Conservation (phyloP, 2,329 filamentous ascomycete genomes). For the Phaeosphaeriaceae sp. region DNA sequence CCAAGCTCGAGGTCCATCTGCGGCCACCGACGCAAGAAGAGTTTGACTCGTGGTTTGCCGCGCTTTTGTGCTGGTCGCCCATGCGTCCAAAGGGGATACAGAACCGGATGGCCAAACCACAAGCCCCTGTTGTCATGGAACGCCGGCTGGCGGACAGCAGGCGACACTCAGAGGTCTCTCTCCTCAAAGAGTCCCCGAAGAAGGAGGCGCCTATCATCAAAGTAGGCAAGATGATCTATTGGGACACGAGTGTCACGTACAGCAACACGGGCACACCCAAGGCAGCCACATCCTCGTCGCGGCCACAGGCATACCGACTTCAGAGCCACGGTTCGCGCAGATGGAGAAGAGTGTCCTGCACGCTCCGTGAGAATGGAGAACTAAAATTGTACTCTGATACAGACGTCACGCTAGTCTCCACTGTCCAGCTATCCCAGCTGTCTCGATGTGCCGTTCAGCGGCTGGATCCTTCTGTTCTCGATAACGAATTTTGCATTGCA, state of each 20-base stretch:
- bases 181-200: constrained; percentile 72
- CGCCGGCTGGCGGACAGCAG: constrained; percentile 50
- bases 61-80: constrained; percentile 82
- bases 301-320: constrained; percentile 62
- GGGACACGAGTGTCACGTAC: constrained; percentile 71
- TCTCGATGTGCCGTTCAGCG: constrained; percentile 90
- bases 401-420: constrained; percentile 78
- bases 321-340: constrained; percentile 66
- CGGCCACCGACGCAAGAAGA: constrained; percentile 70
- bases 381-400: constrained; percentile 89
- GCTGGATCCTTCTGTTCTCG: constrained; percentile 86
- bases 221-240: constrained; percentile 70
- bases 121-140: constrained; percentile 49
- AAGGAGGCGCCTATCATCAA: constrained; percentile 85
- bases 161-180: constrained; percentile 58
- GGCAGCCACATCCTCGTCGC: constrained; percentile 34
- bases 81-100: constrained; percentile 66
- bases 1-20: constrained; percentile 68
- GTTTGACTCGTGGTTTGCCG: constrained; percentile 80
- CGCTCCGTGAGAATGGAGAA: constrained; percentile 91
- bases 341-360: constrained; percentile 91
- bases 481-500: constrained; percentile 91
- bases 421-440: constrained; percentile 86
- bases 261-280: constrained; percentile 51
- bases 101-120: constrained; percentile 61